phyloP scores from a whole-genome alignment of 371 early-diverging fungal species.

The Saksenaea oblongispora region DNA sequence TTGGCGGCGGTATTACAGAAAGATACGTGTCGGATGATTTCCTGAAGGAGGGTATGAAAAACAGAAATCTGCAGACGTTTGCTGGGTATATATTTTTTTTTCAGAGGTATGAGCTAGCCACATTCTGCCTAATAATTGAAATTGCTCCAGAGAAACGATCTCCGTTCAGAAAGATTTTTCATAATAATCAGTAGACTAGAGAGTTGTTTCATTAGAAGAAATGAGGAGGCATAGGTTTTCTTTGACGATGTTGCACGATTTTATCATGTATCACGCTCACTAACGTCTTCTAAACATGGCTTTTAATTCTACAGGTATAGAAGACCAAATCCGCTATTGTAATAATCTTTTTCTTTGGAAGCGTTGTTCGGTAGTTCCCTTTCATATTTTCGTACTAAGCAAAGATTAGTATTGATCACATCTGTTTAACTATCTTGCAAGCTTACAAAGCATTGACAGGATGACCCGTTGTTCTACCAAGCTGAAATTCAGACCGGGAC shows the following conservation, averaged over 20 bases:
- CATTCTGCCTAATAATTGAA: too few relatives aligned
- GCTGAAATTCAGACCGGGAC: constrained; percentile 52
- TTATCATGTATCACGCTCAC: neutral
- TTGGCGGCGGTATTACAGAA: too few relatives aligned
- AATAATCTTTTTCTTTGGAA: constrained; percentile 4
- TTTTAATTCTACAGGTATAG: neutral
- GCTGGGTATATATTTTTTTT: too few relatives aligned
- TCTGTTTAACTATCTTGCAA: neutral
- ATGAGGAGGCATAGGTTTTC: neutral
- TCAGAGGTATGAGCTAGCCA: too few relatives aligned
- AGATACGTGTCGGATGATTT: too few relatives aligned
- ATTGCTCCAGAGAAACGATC: too few relatives aligned
- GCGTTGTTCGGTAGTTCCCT: constrained; percentile 8
- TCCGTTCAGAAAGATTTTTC: too few relatives aligned
- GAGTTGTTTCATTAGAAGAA: too few relatives aligned
- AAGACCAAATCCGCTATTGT: neutral
- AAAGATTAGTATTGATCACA: neutral
- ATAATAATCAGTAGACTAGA: too few relatives aligned
- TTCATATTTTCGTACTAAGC: constrained; percentile 19
- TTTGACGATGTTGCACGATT: neutral
- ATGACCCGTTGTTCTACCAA: constrained; percentile 50
- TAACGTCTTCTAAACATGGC: constrained; percentile 1
- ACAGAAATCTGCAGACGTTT: too few relatives aligned
- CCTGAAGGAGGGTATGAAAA: too few relatives aligned
- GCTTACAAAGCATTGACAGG: constrained; percentile 34